These are phyloP conservation scores for Terfezia boudieri DNA, from an alignment of 495 filamentous ascomycete species.

Conservation along the genomic window DNA sequence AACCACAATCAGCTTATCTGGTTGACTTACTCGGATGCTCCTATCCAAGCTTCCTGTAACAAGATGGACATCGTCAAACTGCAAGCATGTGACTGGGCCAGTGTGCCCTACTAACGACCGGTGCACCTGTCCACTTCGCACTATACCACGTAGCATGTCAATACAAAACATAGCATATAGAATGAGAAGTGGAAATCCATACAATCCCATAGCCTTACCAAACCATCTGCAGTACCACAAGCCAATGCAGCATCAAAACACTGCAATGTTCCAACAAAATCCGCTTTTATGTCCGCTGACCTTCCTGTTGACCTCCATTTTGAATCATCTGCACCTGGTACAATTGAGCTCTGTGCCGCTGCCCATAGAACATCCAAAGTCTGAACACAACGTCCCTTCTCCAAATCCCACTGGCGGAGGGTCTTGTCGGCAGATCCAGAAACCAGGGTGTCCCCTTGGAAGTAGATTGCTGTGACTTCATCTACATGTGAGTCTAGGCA, in stretches of 20 bases:
- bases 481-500: conserved; percentile 76
- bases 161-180: background rate
- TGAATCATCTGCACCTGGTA: conserved; percentile 30
- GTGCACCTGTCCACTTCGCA: conserved; percentile 88
- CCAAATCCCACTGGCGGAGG: conserved; percentile 88
- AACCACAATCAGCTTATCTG: too few species aligned
- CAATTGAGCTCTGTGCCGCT: conserved; percentile 67
- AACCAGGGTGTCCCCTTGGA: conserved; percentile 67
- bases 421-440: conserved; percentile 97
- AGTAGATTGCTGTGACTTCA: conserved; percentile 84
- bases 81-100: conserved; percentile 79
- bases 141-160: background rate
- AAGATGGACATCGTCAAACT: conserved; percentile 89
- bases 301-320: conserved; percentile 36
- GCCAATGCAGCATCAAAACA: conserved; percentile 93
- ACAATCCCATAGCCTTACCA: conserved; percentile 89
- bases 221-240: conserved; percentile 94
- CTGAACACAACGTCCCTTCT: conserved; percentile 86
- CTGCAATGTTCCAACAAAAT: conserved; percentile 88
- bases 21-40: conserved; percentile 62
- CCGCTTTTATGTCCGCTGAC: conserved; percentile 43
- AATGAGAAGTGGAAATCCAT: conserved; percentile 1
- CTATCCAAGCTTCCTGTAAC: conserved; percentile 87
- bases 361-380: conserved; percentile 99
- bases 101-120: conserved; percentile 91